Conservation (phyloP, 768 basidiomycete genomes). For the Cystofilobasidium ferigula region DNA sequence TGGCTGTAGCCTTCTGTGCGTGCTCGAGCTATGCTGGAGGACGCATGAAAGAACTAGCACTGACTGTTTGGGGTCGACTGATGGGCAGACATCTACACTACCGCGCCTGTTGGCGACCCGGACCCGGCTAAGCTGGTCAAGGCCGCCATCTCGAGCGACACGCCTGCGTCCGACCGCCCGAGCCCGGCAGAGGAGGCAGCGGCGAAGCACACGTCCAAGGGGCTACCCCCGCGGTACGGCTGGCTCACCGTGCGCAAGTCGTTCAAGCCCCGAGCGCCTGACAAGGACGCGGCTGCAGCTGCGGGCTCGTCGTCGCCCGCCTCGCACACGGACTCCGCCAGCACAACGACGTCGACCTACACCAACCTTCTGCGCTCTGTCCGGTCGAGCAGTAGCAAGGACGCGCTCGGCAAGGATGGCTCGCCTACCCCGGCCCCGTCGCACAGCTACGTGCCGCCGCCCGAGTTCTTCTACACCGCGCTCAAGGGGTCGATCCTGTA, state of each 20-base stretch:
- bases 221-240: background rate
- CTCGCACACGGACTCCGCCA: background rate
- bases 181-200: background rate
- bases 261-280: background rate
- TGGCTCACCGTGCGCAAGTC: background rate
- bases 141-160: background rate
- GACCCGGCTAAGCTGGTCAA: constrained; percentile 1
- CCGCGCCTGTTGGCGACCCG: background rate
- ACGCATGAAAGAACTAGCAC: background rate
- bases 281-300: background rate
- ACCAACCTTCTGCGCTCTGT: background rate
- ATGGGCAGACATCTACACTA: background rate
- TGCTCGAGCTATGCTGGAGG: background rate
- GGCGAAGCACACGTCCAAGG: background rate
- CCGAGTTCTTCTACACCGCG: constrained; percentile 8
- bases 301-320: background rate
- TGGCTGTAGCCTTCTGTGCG: background rate
- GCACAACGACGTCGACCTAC: background rate
- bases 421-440: background rate
- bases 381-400: background rate
- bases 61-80: background rate
- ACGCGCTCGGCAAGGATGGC: background rate
- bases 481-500: constrained; percentile 16
- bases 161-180: background rate
- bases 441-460: constrained; percentile 1